These are phyloP conservation scores for Populus alba DNA, from an alignment of 345 rosid genomes.

Conservation along the genomic window DNA sequence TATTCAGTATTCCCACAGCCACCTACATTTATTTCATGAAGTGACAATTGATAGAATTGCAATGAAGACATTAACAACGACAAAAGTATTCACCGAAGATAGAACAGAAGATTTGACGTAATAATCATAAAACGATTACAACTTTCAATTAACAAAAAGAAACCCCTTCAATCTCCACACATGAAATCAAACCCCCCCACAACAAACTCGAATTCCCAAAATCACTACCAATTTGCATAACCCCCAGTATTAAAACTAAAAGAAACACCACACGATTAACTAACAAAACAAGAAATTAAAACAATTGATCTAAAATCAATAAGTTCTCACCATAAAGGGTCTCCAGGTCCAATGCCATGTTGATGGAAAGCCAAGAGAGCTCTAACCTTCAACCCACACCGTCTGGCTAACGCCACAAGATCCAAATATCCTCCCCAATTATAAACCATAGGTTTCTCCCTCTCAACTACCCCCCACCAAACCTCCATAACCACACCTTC, in stretches of 20 bases:
- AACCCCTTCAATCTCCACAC: not conserved
- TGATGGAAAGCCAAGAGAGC: conserved; percentile 50
- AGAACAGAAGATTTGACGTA: too few species aligned
- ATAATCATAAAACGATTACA: too few species aligned
- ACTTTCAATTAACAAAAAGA: too few species aligned
- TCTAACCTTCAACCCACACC: conserved; percentile 44
- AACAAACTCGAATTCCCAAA: not conserved
- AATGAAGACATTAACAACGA: not conserved
- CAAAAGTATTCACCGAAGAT: not conserved
- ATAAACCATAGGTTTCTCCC: conserved; percentile 41
- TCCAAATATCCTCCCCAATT: conserved; percentile 46
- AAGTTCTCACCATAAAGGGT: conserved; percentile 37
- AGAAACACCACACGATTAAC: not conserved
- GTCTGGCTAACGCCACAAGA: conserved; percentile 38
- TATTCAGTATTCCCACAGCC: not conserved
- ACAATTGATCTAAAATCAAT: not conserved
- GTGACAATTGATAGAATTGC: not conserved
- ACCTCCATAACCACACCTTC: conserved; percentile 56
- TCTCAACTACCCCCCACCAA: conserved; percentile 64
- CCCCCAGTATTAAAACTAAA: not conserved
- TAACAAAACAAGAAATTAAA: not conserved
- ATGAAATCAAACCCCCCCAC: not conserved
- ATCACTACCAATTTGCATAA: not conserved
- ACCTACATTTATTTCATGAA: too few species aligned
- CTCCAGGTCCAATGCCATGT: conserved; percentile 37